A percentile compares a stretch with the other conserved stretches of the same genome.
Evolutionary conservation across 805 yeast species (phyloP).

Genomic region (Kodamaea hsintzibuensis): DNA sequence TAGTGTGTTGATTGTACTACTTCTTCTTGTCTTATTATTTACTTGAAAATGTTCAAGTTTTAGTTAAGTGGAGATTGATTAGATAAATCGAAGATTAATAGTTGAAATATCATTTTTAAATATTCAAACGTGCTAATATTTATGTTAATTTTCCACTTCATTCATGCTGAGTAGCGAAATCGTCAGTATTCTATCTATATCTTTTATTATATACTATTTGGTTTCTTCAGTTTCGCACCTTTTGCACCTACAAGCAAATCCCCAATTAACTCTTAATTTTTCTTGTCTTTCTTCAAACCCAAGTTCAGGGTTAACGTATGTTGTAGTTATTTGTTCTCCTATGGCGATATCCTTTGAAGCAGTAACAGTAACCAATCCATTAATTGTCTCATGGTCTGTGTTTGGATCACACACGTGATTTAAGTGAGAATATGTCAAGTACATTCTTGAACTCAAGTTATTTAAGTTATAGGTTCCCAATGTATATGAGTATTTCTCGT

Average conservation of each 20-base stretch:
- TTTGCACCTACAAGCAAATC: slow-evolving; percentile 68
- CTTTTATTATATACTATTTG: too few relatives aligned
- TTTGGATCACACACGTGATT: slow-evolving; percentile 80
- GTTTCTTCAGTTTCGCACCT: slow-evolving; percentile 44
- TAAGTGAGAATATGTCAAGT: slow-evolving; percentile 63
- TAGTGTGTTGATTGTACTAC: too few relatives aligned
- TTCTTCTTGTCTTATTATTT: too few relatives aligned
- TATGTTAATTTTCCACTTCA: background rate
- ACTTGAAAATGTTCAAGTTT: too few relatives aligned
- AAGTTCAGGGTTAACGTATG: slow-evolving; percentile 69
- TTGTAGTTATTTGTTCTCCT: slow-evolving; percentile 68
- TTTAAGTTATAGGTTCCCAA: slow-evolving; percentile 77
- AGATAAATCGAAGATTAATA: too few relatives aligned
- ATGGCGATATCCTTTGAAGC: slow-evolving; percentile 59
- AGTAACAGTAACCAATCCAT: slow-evolving; percentile 49
- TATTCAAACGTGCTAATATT: too few relatives aligned
- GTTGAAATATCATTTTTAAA: background rate
- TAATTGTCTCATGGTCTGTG: slow-evolving; percentile 54
- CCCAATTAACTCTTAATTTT: slow-evolving; percentile 73
- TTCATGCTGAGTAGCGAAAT: too few relatives aligned
- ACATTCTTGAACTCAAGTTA: slow-evolving; percentile 65
- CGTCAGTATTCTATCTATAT: too few relatives aligned
- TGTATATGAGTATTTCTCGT: slow-evolving; percentile 57
- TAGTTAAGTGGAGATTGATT: too few relatives aligned
- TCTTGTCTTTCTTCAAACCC: slow-evolving; percentile 63